These are phyloP conservation scores for Epichloe sp. DNA, from an alignment of 2,329 filamentous ascomycete species.

Conservation along the genomic window DNA sequence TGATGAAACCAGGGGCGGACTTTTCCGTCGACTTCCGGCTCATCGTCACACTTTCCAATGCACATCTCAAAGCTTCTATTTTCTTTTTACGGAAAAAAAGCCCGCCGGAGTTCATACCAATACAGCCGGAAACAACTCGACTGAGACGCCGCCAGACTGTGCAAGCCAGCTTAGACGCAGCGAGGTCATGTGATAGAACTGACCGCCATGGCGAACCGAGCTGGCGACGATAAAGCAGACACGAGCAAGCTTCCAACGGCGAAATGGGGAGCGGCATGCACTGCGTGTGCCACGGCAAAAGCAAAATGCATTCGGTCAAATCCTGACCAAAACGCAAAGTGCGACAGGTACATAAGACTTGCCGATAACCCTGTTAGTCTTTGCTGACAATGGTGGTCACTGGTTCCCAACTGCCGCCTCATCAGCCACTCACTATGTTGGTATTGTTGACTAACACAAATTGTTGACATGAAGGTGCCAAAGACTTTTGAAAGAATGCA, in stretches of 20 bases:
- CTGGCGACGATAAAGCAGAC: conserved; percentile 5
- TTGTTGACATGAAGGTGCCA: conserved; percentile 25
- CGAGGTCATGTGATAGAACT: conserved; percentile 5
- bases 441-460: conserved; percentile 1
- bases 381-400: not conserved
- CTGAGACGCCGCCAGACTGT: not conserved
- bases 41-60: not conserved
- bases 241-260: conserved; percentile 22
- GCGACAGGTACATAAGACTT: conserved; percentile 28
- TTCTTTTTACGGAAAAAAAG: conserved; percentile 4
- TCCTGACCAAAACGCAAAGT: conserved; percentile 24
- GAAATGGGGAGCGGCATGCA: conserved; percentile 37
- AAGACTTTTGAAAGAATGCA: conserved; percentile 33
- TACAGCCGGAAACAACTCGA: not conserved
- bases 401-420: not conserved
- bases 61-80: not conserved
- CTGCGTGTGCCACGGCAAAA: conserved; percentile 34
- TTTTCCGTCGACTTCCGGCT: conserved; percentile 5
- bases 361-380: not conserved
- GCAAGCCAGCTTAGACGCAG: not conserved
- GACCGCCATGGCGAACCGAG: conserved; percentile 2
- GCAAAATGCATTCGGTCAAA: conserved; percentile 36
- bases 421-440: not conserved
- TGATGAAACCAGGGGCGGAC: conserved; percentile 6
- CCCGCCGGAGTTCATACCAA: conserved; percentile 9